Evolutionary conservation across 768 basidiomycete species (phyloP).

Genomic region (Mycena belliarum): DNA sequence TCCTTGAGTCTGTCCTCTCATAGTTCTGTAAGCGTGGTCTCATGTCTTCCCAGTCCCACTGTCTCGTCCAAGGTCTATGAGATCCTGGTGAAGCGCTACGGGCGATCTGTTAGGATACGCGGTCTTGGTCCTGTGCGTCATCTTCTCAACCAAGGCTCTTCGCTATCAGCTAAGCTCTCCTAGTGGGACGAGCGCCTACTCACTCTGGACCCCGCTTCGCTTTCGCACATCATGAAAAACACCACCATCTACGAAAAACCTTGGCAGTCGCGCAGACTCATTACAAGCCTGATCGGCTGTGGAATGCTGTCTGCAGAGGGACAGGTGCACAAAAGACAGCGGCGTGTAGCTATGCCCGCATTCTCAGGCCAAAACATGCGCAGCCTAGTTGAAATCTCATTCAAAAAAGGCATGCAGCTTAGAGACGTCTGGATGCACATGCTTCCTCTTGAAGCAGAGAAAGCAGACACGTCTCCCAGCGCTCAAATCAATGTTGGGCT

Average conservation of each 20-base stretch:
- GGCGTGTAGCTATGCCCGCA: slow-evolving; percentile 74
- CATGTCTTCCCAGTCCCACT: slow-evolving; percentile 43
- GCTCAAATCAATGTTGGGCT: slow-evolving; percentile 69
- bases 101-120: slow-evolving; percentile 67
- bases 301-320: slow-evolving; percentile 85
- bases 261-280: slow-evolving; percentile 71
- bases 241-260: slow-evolving; percentile 81
- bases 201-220: slow-evolving; percentile 76
- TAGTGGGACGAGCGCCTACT: slow-evolving; percentile 82
- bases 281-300: slow-evolving; percentile 77
- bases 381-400: slow-evolving; percentile 70
- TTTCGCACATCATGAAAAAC: slow-evolving; percentile 75
- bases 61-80: slow-evolving; percentile 58
- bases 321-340: slow-evolving; percentile 74
- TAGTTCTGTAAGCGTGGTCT: not conserved
- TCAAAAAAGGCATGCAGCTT: slow-evolving; percentile 64
- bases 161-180: not conserved
- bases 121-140: slow-evolving; percentile 67
- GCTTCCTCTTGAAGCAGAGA: slow-evolving; percentile 28
- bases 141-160: not conserved
- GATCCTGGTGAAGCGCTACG: slow-evolving; percentile 56
- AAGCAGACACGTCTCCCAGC: slow-evolving; percentile 25
- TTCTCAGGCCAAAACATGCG: slow-evolving; percentile 81
- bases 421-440: slow-evolving; percentile 61
- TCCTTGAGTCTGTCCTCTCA: slow-evolving; percentile 55